phyloP scores from a whole-genome alignment of 2,329 filamentous ascomycete species.

The Cladorrhinum sp. region DNA sequence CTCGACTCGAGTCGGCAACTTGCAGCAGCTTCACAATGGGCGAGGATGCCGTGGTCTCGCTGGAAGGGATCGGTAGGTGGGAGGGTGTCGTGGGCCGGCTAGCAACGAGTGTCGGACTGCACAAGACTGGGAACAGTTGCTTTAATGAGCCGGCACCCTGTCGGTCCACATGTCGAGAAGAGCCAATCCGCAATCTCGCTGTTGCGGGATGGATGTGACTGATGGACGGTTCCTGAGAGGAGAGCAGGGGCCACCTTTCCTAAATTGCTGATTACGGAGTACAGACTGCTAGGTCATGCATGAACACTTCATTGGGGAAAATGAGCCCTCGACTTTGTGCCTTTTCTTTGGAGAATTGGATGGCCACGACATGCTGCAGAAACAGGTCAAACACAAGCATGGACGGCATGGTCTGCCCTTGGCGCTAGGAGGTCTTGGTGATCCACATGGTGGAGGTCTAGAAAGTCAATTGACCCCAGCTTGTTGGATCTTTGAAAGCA shows the following conservation, averaged over 20 bases:
- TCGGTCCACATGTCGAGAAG: conserved; percentile 18
- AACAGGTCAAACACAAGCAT: not conserved
- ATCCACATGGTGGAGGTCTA: not conserved
- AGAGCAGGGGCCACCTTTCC: not conserved
- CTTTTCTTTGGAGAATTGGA: not conserved
- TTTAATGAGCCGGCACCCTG: conserved; percentile 27
- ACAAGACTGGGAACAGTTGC: conserved; percentile 17
- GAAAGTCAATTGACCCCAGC: conserved; percentile 1
- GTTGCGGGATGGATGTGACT: conserved; percentile 10
- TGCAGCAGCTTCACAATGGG: conserved; percentile 17
- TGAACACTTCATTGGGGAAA: not conserved
- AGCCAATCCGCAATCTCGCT: conserved; percentile 22
- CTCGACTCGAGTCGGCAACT: conserved; percentile 23
- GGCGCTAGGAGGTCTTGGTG: not conserved
- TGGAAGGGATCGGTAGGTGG: conserved; percentile 14
- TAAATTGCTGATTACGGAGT: not conserved
- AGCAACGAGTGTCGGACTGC: conserved; percentile 19
- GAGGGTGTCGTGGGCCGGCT: conserved; percentile 20
- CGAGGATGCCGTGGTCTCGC: conserved; percentile 23
- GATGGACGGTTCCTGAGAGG: conserved; percentile 23
- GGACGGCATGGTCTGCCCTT: not conserved
- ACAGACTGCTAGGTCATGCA: not conserved
- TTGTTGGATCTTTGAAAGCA: not conserved
- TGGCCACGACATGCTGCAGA: conserved; percentile 9
- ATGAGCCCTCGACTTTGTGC: not conserved